Evolutionary conservation across 1,284 basidiomycete species (phyloP), one percentile per base, ranked within the genome.

Genomic region (Austropuccinia psidii): DNA sequence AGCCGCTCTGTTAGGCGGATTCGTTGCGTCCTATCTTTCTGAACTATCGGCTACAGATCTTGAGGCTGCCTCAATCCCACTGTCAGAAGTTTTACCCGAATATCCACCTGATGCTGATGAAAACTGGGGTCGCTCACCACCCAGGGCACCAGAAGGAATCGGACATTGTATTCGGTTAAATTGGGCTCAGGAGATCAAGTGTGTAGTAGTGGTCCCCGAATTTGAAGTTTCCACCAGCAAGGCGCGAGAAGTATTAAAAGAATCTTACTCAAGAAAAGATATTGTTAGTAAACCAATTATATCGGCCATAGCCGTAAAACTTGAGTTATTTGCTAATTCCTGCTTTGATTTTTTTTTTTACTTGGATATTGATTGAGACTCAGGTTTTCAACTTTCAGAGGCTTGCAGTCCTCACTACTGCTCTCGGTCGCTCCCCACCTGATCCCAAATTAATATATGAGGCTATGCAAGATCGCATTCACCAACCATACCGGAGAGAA

Each of bases 371-470:
- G n/a, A n/a, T n/a, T n/a, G n/a, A 41, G 60, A 17, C 24, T 11
- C 79, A 97, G 94, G 89, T 99, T 27, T 99, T 98, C 84, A 98
- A 99, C 81, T 84, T 99, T 67, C 96, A 99, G 82, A 87, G 96
- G 33, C 84, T 99, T 15, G 96, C 96, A 0, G 96, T 99, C n/a
- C 85, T 99, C 73, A 98, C 96, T 0, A 96, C 93, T 0, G 94
- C 96, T 0, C 86, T 99, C 6, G 89, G 88, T 0, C 88, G 90
- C 79, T 87, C 88, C 15, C 95, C 96, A 1, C 94, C 94, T 0
- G 92, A 98, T 80, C 86, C 93, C 0, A 88, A 89, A 50, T 87
- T 99, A 31, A 98, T 98, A 77, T 98, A 95, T 82, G 94, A 98
- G 81, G 96, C 95, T 0, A 98, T 98, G 96, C 97, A 98, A 81